Percentiles rank a stretch among this genome's conserved stretches.
These are phyloP conservation scores for Teunomyces lycoperdinae DNA, from an alignment of 805 yeast species.

Conservation along the genomic window DNA sequence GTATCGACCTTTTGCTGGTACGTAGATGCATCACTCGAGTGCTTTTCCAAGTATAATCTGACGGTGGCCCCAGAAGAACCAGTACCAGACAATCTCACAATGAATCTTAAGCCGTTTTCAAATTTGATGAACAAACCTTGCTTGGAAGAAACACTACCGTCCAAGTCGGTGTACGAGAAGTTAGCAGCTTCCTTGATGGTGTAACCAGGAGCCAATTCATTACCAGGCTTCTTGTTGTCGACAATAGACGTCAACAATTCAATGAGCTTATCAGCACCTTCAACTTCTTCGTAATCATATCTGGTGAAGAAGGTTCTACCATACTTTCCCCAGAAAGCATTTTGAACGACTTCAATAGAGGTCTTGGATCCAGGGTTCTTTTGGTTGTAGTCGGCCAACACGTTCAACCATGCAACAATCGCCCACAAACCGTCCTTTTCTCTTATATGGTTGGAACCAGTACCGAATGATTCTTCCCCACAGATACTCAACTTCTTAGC, in stretches of 20 bases:
- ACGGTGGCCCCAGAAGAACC: slow-evolving; percentile 98
- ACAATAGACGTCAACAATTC: slow-evolving; percentile 36
- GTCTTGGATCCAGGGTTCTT: slow-evolving; percentile 56
- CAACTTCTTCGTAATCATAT: slow-evolving; percentile 89
- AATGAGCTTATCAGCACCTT: slow-evolving; percentile 71
- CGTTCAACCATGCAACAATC: slow-evolving; percentile 93
- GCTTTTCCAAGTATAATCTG: slow-evolving; percentile 85
- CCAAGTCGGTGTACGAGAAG: slow-evolving; percentile 89
- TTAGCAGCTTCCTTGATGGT: slow-evolving; percentile 76
- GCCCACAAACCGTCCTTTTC: slow-evolving; percentile 99
- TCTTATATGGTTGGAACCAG: slow-evolving; percentile 95
- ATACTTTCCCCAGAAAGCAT: slow-evolving; percentile 82
- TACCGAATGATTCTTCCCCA: slow-evolving; percentile 98
- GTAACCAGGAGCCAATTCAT: slow-evolving; percentile 45
- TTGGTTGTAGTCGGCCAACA: slow-evolving; percentile 75
- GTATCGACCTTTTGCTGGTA: slow-evolving; percentile 58
- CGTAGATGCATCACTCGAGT: slow-evolving; percentile 56
- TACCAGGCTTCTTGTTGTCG: slow-evolving; percentile 41
- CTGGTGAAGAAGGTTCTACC: slow-evolving; percentile 98
- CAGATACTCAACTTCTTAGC: slow-evolving; percentile 91
- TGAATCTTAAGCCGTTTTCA: slow-evolving; percentile 77
- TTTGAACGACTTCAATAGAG: slow-evolving; percentile 76
- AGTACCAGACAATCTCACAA: slow-evolving; percentile 91
- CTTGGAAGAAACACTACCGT: slow-evolving; percentile 81
- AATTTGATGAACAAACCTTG: slow-evolving; percentile 89